Percentiles rank a stretch among this genome's conserved stretches.
phyloP scores from a whole-genome alignment of 768 basidiomycete species.

The Pholiota microspora region DNA sequence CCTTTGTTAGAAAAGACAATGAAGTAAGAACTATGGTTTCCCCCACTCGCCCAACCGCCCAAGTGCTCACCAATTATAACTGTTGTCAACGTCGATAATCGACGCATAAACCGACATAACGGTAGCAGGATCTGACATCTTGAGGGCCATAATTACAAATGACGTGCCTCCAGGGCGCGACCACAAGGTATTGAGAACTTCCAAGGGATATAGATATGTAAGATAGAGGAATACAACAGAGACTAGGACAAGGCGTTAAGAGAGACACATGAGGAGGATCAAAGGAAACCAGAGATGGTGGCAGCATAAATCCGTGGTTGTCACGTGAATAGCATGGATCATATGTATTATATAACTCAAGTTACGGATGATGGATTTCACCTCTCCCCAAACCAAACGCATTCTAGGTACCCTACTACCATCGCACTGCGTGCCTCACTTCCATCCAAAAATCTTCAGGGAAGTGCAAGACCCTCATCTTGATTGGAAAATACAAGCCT shows the following conservation, averaged over 20 bases:
- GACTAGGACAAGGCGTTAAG: background rate
- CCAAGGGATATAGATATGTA: background rate
- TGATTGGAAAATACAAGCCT: too few species aligned
- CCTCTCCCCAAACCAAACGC: too few species aligned
- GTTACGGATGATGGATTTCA: too few species aligned
- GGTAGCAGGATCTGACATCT: slow-evolving; percentile 23
- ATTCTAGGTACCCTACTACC: too few species aligned
- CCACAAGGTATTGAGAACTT: background rate
- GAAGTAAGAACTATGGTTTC: background rate
- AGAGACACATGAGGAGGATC: background rate
- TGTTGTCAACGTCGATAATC: slow-evolving; percentile 18
- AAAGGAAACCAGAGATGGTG: too few species aligned
- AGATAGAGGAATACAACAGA: background rate
- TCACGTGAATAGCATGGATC: too few species aligned
- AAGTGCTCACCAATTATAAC: slow-evolving; percentile 26
- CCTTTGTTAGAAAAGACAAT: slow-evolving; percentile 14
- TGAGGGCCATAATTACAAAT: slow-evolving; percentile 25
- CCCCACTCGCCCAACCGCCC: background rate
- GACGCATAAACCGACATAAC: slow-evolving; percentile 30
- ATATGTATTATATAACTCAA: too few species aligned
- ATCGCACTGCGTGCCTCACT: too few species aligned
- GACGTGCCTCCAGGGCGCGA: slow-evolving; percentile 12
- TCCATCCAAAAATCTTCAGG: too few species aligned
- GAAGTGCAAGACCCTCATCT: too few species aligned
- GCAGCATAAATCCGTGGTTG: too few species aligned